Evolutionary conservation across 2,329 filamentous ascomycete species (phyloP).

Genomic region (Pseudomassariella vexata): DNA sequence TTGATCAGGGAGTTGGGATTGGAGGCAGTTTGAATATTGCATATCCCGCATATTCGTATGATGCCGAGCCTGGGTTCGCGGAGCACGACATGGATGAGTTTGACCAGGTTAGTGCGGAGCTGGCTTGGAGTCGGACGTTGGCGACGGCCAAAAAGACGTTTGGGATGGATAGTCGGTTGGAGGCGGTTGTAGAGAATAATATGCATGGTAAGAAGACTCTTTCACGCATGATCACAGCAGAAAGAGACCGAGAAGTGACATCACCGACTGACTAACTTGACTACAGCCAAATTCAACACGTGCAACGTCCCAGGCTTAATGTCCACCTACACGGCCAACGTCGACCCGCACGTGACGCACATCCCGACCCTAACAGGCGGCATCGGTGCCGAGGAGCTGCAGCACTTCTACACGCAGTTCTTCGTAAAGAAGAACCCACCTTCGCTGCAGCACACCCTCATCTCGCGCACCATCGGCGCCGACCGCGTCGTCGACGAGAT

Average conservation of each 20-base stretch:
- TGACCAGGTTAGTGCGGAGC: slow-evolving; percentile 54
- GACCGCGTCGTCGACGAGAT: slow-evolving; percentile 63
- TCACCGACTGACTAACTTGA: not conserved
- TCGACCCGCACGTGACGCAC: slow-evolving; percentile 63
- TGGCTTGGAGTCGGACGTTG: slow-evolving; percentile 66
- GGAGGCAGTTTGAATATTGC: slow-evolving; percentile 29
- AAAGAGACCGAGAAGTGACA: no score
- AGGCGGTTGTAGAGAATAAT: slow-evolving; percentile 61
- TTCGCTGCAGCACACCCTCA: slow-evolving; percentile 52
- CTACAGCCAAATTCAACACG: slow-evolving; percentile 46
- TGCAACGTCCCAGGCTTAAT: slow-evolving; percentile 55
- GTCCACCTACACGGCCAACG: slow-evolving; percentile 53
- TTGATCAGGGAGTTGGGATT: slow-evolving; percentile 30
- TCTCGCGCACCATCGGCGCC: slow-evolving; percentile 59
- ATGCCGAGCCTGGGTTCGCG: slow-evolving; percentile 60
- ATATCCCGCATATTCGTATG: slow-evolving; percentile 35
- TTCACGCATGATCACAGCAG: no score
- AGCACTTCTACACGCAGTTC: slow-evolving; percentile 58
- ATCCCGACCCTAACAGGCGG: slow-evolving; percentile 61
- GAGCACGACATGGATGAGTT: slow-evolving; percentile 66
- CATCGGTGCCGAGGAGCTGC: slow-evolving; percentile 51
- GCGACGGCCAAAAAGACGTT: slow-evolving; percentile 56
- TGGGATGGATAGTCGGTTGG: slow-evolving; percentile 56
- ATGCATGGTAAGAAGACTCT: slow-evolving; percentile 44
- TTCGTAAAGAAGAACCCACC: slow-evolving; percentile 59